Base-by-base conservation (phyloP, 768 basidiomycete species). In the Artomyces pyxidatus region DNA sequence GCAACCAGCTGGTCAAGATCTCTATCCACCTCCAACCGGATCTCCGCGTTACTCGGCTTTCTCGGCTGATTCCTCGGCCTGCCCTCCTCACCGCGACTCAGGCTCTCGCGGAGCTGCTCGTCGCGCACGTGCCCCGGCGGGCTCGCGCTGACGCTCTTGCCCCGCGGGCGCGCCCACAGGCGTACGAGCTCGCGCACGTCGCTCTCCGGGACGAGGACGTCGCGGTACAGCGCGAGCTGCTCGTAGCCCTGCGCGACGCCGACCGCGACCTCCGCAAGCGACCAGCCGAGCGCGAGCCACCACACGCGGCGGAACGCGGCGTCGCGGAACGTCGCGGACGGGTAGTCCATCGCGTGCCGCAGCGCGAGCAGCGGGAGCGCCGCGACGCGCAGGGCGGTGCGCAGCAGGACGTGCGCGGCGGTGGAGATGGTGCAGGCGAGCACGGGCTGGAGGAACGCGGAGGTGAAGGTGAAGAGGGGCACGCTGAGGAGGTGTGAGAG, bases 221-320 rank as follows among this genome's bases (percentile, higher is more conserved):
- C 82, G 41, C 75, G 71, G 63, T 90, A 91, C 7, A 85, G 66
- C 11, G 69, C 65, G 37, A 90, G 73, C 25, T 78, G 76, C 42
- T 76, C 75, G 59, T 87, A 91, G 8, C 85, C 85, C 61, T 89
- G 88, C 46, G 69, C 67, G 45, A 89, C 71, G 4, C 79, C 77
- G 1, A 80, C 78, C 19, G 75, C 54, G 4, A 81, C 81, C 55
- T 88, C 88, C 4, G 80, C 82, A 6, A 75, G 65, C 11, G 85
- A 83, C 82, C 83, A 88, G 0, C 85, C 84, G 2, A 90, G 68
- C 2, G 83, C 82, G 30, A 87, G 66, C 81, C 82, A 87, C 86
- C 88, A 89, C 3, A 85, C 77, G 26, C 77, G 72, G 19, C 65
- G 61, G 67, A 91, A 91, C 3, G 78, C 75, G 1, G 68, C 59